Percentiles rank a stretch among this genome's conserved stretches.
These are phyloP conservation scores for Podospora appendiculata DNA, from an alignment of 495 filamentous ascomycete species.

Conservation along the genomic window DNA sequence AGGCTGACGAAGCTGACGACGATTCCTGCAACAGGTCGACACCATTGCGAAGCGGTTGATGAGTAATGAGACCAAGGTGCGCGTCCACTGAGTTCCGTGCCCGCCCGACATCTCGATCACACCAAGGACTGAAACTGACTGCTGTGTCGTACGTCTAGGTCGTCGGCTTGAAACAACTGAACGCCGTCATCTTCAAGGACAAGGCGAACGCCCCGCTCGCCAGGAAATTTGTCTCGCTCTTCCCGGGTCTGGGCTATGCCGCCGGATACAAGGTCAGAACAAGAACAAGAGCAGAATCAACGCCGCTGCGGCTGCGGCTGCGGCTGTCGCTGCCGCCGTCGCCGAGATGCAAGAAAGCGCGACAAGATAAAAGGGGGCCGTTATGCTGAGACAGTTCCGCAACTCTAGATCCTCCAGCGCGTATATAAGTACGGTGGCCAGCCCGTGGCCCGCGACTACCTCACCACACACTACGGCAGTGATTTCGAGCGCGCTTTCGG, in stretches of 20 bases:
- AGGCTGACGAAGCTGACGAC: background rate
- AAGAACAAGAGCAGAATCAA: too few species aligned
- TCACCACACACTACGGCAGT: constrained; percentile 69
- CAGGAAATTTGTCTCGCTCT: constrained; percentile 87
- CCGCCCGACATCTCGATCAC: background rate
- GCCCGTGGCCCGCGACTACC: constrained; percentile 88
- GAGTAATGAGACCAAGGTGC: constrained; percentile 84
- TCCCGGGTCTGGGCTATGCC: constrained; percentile 93
- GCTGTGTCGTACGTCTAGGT: constrained; percentile 37
- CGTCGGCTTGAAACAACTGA: constrained; percentile 53
- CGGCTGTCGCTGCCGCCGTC: too few species aligned
- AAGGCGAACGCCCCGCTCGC: constrained; percentile 61
- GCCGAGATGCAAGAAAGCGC: too few species aligned
- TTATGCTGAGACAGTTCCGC: too few species aligned
- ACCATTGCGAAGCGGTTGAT: constrained; percentile 98
- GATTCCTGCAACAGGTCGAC: constrained; percentile 66
- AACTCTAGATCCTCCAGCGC: constrained; percentile 65
- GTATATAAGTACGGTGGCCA: constrained; percentile 99
- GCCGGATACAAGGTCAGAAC: constrained; percentile 72
- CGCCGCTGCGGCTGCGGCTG: too few species aligned
- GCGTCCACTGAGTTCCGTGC: background rate
- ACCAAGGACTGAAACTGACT: too few species aligned
- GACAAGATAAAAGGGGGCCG: too few species aligned
- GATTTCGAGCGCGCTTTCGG: constrained; percentile 87
- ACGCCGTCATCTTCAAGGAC: constrained; percentile 89